These are phyloP conservation scores for Sporisorium reilianum DNA, from an alignment of 1,284 basidiomycete genomes.

Conservation along the genomic window DNA sequence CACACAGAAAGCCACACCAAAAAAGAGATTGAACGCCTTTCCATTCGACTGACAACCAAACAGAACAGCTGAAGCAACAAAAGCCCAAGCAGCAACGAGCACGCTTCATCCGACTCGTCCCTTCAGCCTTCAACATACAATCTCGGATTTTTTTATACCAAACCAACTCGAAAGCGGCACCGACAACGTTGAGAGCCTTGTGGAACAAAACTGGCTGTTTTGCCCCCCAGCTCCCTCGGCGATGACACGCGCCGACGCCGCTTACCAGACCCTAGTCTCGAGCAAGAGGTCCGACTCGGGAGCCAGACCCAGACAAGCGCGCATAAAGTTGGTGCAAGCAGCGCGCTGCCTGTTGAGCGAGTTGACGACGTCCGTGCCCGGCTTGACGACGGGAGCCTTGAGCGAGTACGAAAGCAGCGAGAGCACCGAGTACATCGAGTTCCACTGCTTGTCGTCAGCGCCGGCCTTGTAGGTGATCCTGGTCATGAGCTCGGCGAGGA, in stretches of 20 bases:
- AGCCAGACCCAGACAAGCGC: slow-evolving; percentile 70
- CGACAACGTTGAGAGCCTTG: neutral
- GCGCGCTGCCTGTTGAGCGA: slow-evolving; percentile 92
- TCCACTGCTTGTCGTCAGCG: slow-evolving; percentile 54
- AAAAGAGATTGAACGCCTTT: neutral
- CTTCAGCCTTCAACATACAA: neutral
- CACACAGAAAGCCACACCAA: neutral
- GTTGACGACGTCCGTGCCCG: slow-evolving; percentile 93
- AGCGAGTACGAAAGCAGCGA: slow-evolving; percentile 72
- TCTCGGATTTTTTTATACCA: neutral
- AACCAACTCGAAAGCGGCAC: neutral
- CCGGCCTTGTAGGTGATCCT: slow-evolving; percentile 79
- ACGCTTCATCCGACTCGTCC: neutral
- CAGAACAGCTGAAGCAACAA: neutral
- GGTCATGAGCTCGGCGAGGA: slow-evolving; percentile 93
- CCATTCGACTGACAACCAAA: neutral
- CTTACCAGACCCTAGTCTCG: slow-evolving; percentile 64
- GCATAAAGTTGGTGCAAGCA: slow-evolving; percentile 90
- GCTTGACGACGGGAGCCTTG: slow-evolving; percentile 97
- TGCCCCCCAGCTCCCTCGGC: neutral
- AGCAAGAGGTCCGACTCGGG: slow-evolving; percentile 67
- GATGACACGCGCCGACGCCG: neutral
- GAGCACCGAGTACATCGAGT: slow-evolving; percentile 68
- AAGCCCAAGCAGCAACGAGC: slow-evolving; percentile 2
- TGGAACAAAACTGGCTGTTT: slow-evolving; percentile 5